phyloP scores from a whole-genome alignment of 2,329 filamentous ascomycete genomes.

The Pyrenochaeta sp. region DNA sequence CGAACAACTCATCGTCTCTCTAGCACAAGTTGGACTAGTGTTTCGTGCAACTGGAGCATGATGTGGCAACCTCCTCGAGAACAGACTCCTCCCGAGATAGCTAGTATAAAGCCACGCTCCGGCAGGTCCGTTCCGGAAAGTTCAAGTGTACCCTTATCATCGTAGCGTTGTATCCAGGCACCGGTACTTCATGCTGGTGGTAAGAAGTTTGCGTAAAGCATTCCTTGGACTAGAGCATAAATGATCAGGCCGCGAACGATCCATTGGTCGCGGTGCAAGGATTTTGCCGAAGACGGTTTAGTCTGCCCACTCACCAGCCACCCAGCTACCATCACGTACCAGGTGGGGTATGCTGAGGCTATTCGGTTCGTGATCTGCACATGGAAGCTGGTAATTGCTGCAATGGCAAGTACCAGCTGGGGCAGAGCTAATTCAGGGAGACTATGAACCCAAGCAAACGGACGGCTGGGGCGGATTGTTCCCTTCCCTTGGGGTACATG shows the following conservation, averaged over 20 bases:
- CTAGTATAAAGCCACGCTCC: too few relatives aligned
- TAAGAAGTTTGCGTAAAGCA: conserved; percentile 86
- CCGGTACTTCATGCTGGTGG: conserved; percentile 74
- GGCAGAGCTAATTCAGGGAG: conserved; percentile 66
- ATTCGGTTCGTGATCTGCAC: conserved; percentile 93
- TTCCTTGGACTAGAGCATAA: conserved; percentile 84
- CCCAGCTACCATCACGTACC: conserved; percentile 81
- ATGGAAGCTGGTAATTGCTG: conserved; percentile 83
- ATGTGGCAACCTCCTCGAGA: too few relatives aligned
- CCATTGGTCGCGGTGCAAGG: conserved; percentile 16
- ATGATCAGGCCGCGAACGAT: conserved; percentile 67
- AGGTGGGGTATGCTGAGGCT: conserved; percentile 85
- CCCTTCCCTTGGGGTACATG: conserved; percentile 20
- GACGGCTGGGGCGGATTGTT: conserved; percentile 10
- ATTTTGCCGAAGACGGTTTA: not conserved
- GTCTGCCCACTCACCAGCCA: conserved; percentile 21
- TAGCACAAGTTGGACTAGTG: too few relatives aligned
- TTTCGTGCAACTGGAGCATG: too few relatives aligned
- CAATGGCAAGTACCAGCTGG: conserved; percentile 73
- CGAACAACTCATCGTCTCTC: too few relatives aligned
- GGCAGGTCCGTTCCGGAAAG: too few relatives aligned
- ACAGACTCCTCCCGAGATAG: too few relatives aligned
- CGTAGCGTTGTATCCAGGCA: too few relatives aligned
- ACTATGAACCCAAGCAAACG: conserved; percentile 10
- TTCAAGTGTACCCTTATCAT: too few relatives aligned